Evolutionary conservation across 495 filamentous ascomycete genomes (phyloP).

Genomic region (Lophiotrema nucula): DNA sequence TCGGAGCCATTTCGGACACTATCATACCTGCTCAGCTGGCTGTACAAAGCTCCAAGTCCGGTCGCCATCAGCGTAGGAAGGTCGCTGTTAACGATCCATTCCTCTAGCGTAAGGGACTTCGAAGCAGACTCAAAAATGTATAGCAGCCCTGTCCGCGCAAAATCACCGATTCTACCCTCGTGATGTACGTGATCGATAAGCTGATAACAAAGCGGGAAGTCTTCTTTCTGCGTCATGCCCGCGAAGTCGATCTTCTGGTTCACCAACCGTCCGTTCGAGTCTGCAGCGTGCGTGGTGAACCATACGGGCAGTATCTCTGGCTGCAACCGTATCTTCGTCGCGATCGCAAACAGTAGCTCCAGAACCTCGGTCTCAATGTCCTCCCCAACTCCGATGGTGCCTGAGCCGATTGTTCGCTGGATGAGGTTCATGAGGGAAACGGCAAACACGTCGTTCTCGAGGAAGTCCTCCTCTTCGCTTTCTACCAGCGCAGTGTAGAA

Average conservation of each 20-base stretch:
- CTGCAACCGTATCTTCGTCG: constrained; percentile 88
- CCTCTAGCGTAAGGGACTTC: constrained; percentile 74
- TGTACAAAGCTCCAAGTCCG: constrained; percentile 91
- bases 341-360: constrained; percentile 88
- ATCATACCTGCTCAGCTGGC: constrained; percentile 78
- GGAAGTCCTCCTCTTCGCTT: constrained; percentile 90
- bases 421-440: constrained; percentile 79
- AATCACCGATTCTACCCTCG: constrained; percentile 89
- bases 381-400: constrained; percentile 58
- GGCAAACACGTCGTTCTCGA: constrained; percentile 80
- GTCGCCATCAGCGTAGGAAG: constrained; percentile 96
- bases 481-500: constrained; percentile 90
- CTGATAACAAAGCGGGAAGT: constrained; percentile 93
- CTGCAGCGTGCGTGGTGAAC: constrained; percentile 62
- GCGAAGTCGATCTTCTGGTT: constrained; percentile 66
- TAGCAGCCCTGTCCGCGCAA: constrained; percentile 90
- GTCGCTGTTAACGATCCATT: constrained; percentile 96
- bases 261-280: constrained; percentile 39
- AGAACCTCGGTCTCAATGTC: constrained; percentile 83
- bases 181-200: constrained; percentile 95
- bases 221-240: constrained; percentile 82
- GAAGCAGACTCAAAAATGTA: constrained; percentile 95
- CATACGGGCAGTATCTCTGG: constrained; percentile 81
- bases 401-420: constrained; percentile 61
- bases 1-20: not conserved